phyloP scores from a whole-genome alignment of 1,284 basidiomycete genomes.

The Mrakiaceae sp. region DNA sequence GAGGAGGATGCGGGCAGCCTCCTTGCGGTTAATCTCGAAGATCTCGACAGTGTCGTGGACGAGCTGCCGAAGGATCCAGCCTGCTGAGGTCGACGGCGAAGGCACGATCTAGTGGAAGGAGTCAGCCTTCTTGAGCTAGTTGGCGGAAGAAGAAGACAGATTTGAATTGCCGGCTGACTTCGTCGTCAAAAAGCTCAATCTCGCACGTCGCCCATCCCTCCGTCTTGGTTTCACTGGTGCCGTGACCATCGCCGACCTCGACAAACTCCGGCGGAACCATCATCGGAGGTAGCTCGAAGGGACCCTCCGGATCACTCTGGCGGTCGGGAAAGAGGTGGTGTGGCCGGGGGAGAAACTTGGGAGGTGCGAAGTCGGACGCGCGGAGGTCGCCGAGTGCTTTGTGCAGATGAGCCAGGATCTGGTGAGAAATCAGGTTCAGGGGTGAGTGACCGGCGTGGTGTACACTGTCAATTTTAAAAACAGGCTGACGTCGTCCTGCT shows the following conservation, averaged over 20 bases:
- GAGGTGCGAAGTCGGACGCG: conserved; percentile 22
- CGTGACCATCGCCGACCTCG: conserved; percentile 54
- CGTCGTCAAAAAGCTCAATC: conserved; percentile 62
- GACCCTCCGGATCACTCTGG: conserved; percentile 38
- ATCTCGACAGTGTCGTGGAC: conserved; percentile 78
- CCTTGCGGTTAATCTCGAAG: conserved; percentile 93
- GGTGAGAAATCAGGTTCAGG: background rate
- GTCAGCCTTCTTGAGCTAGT: background rate
- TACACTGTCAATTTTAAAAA: background rate
- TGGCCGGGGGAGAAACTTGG: conserved; percentile 48
- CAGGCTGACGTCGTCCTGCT: conserved; percentile 17
- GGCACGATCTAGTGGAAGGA: conserved; percentile 54
- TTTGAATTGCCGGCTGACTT: conserved; percentile 42
- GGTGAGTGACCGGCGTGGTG: background rate
- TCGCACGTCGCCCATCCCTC: conserved; percentile 60
- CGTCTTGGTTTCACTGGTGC: conserved; percentile 48
- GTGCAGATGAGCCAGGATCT: conserved; percentile 29
- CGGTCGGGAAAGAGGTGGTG: conserved; percentile 45
- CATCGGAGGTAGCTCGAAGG: conserved; percentile 61
- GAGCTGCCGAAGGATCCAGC: conserved; percentile 67
- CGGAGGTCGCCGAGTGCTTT: conserved; percentile 27
- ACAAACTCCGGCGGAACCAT: conserved; percentile 79
- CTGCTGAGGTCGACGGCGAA: conserved; percentile 54
- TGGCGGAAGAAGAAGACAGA: conserved; percentile 18
- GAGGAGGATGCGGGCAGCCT: conserved; percentile 75